Evolutionary conservation across 2,329 filamentous ascomycete genomes (phyloP), one percentile per base, ranked within the genome.

Genomic region (Fusarium cicatricum): DNA sequence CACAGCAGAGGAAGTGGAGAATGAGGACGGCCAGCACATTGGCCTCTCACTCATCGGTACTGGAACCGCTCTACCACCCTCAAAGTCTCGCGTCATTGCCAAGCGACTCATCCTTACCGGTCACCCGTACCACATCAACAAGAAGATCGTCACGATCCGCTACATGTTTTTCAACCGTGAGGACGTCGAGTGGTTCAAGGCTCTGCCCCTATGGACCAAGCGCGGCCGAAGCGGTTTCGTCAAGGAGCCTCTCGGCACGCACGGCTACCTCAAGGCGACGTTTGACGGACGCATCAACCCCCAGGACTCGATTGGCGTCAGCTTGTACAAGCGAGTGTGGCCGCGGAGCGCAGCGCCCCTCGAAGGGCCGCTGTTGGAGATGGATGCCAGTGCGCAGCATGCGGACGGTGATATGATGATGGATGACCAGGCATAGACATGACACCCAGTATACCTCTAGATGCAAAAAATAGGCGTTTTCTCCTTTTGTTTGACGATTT

Each of bases 131-230:
- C 97, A 99, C 80, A 99, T 99, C 74, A 92, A 99, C 85, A 97
- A 97, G 84, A 92, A 90, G 76, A 82, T 99, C 19, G 95, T 99
- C 55, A 99, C 96, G 1, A 89, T 99, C 40, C 89, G 95, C 26
- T 99, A 99, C 84, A 99, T 99, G 96, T 99, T 99, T 84, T 99
- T 99, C 86, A 96, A 94, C 80, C 82, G 90, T 42, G 91, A 94
- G 69, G 96, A 99, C 64, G 91, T 99, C 28, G 87, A 90, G 65
- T 99, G 95, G 93, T 99, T 98, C 85, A 96, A 97, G 80, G 94
- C 94, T 1, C 75, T 99, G 72, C 94, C 95, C 56, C 77, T 99
- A 61, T 99, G 94, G 93, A 99, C 95, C 5, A 91, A 87, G 78
- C 80, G 94, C 26, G 95, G 95, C 7, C 83, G 95, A 59, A 91